phyloP scores from a whole-genome alignment of 164 flowering plant genomes.

The Vitis riparia region DNA sequence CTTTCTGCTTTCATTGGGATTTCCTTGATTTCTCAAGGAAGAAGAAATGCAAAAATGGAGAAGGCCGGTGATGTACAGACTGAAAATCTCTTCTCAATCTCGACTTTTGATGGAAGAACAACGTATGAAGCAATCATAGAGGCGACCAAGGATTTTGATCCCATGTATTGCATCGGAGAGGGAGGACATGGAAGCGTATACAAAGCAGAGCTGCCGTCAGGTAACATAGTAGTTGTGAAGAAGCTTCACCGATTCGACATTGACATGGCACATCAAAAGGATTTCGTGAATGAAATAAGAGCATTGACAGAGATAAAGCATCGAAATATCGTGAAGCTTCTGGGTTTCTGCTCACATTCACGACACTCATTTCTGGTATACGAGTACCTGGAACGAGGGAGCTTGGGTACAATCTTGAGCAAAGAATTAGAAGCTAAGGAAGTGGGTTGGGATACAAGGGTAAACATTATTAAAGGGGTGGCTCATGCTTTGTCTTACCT shows the following conservation, averaged over 20 bases:
- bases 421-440: conserved; percentile 5
- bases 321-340: no score
- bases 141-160: conserved; percentile 10
- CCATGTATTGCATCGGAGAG: neutral
- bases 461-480: conserved; percentile 7
- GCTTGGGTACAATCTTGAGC: conserved; percentile 2
- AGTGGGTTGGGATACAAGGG: conserved; percentile 11
- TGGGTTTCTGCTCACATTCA: conserved; percentile 10
- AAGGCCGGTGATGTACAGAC: neutral
- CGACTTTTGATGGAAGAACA: conserved; percentile 6
- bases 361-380: conserved; percentile 12
- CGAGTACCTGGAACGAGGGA: conserved; percentile 16
- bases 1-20: neutral
- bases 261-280: conserved; percentile 3
- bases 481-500: conserved; percentile 18
- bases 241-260: conserved; percentile 3
- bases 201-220: neutral
- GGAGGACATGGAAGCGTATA: no score
- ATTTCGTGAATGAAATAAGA: conserved; percentile 12
- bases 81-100: neutral
- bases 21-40: neutral
- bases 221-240: conserved; percentile 9
- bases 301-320: conserved; percentile 8
- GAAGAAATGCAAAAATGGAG: neutral
- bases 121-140: conserved; percentile 4